Base-by-base conservation (phyloP, 768 basidiomycete genomes). In the Kwoniella bestiolae region DNA sequence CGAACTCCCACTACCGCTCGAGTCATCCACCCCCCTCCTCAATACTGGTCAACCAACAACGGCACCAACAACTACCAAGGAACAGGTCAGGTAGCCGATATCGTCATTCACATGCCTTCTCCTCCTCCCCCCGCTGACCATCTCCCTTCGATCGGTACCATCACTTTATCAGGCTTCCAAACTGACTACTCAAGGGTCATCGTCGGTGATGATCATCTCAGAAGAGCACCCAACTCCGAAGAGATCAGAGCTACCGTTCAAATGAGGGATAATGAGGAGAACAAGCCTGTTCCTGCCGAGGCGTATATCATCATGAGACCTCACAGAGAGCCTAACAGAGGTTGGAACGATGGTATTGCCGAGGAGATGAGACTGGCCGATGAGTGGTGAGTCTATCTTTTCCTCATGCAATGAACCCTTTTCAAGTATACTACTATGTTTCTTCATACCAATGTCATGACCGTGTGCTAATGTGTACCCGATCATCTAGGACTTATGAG, bases 311-410 rank as follows among this genome's bases (percentile, higher is more conserved):
- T 63, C 9, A 32, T 63, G 16, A 28, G 62, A 52, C 62, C 35
- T 21, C 62, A 63, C 29, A 55, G 62, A 35, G 26, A 46, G 11
- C 62, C 55, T 18, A 44, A 53, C 5, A 31, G 25, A n/a, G 52
- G 53, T 23, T 56, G 62, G 62, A 55, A 44, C 21, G 61, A 63
- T 49, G 61, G 53, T n/a, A 55, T 63, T 29, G 28, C 61, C 9
- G 18, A 44, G 21, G 60, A 61, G 14, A 28, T 53, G 35, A 28
- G 14, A 9, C 28, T 53, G 14, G 29, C 45, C 29, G 21, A 46
- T 26, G 38, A 12, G 3, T 63, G 61, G 51, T 63, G n/a, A 55
- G 52, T 62, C 2, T 11, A 5, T 53, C 18, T 12, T 21, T 23
- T 50, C 21, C 26, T 28, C 12, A 50, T 50, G 23, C 21, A 11